Base-by-base conservation (phyloP, 148 eudicot genomes). In the Limonium bicolor region DNA sequence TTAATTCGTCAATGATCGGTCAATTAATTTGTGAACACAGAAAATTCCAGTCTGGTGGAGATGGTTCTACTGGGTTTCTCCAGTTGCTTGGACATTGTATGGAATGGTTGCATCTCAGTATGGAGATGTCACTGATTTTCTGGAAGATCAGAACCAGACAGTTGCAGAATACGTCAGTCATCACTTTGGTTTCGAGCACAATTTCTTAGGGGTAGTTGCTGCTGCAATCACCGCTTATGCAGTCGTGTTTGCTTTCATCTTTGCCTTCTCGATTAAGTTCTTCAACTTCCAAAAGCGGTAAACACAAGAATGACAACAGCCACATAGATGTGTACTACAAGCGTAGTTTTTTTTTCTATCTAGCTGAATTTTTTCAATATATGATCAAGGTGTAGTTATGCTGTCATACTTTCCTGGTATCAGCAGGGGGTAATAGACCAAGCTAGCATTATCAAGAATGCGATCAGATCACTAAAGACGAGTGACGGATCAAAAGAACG, bases 41-140 rank as follows among this genome's bases (percentile, higher is more conserved):
- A 72, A 77, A 41, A 86, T 78, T 34, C 95, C 95, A 1, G 42
- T 63, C 2, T 74, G 81, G 81, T 74, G 81, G 81, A 66, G 70
- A 44, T 74, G 76, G 76, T 66, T 56, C 56, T 71, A 59, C 22
- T 61, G 48, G 27, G 36, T 56, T 5, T 50, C 53, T 13, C 82
- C 82, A 0, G 20, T 64, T 21, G 21, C 61, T 7, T 76, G 74
- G 74, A 61, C 71, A 20, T 9, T 71, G 21, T 76, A 68, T 21
- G 77, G 77, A 24, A 33, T 71, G 13, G 49, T 76, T 6, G 46
- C 60, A 21, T 76, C 77, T 10, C 82, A 76, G 20, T 71, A 54
- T 7, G 74, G 66, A 38, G 77, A 71, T 46, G 7, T 66, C 14
- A 11, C 50, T 2, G 37, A 38, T 20, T 13, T 12, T 12, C 17